Evolutionary conservation across 2,329 filamentous ascomycete genomes (phyloP), one percentile per base, ranked within the genome.

Genomic region (Sarocladium kiliense): DNA sequence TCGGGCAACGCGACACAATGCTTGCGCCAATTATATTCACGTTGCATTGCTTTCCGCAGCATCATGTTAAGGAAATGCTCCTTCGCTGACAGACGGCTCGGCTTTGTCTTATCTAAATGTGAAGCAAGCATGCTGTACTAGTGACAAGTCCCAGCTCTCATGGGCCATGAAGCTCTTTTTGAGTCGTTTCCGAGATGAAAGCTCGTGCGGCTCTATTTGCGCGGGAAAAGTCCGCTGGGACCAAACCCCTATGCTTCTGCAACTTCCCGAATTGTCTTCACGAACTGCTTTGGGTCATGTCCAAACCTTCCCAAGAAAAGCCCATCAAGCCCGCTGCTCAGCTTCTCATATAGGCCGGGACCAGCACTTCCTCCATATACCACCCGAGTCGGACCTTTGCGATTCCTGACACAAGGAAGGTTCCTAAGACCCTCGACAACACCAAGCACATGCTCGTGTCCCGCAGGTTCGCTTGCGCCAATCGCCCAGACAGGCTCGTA

Each of bases 401-500:
- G 74, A 19, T 65, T 65, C 57, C 70, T 70, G 6, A 84, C 72
- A 54, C 79, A 73, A 25, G 81, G 77, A 11, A 82, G 68, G 5
- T 64, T 64, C 54, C 86, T 77, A 50, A 92, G 77, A 18, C 81
- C 82, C 62, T 78, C 78, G 16, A 88, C 85, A 2, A 94, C 88
- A 36, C 76, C 79, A 3, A 86, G 79, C 0, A 95, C 87, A 65
- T 95, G 86, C 58, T 86, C 84, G 18, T 85, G 80, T 7, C 79
- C 79, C 0, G 90, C 90, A 2, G 90, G 89, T 63, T 86, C 75
- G 1, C 79, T 74, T 10, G 89, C 85, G 0, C 90, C 90, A 68
- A 94, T 95, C 1, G 90, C 90, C 90, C 90, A 95, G 1, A 94
- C 89, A 7, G 90, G 90, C 74, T 95, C 90, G 65, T 95, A 95